A percentile compares a stretch with the other conserved stretches of the same genome.
These are phyloP conservation scores for Raphanus hybrid DNA, from an alignment of 441 rosid species.

Conservation along the genomic window DNA sequence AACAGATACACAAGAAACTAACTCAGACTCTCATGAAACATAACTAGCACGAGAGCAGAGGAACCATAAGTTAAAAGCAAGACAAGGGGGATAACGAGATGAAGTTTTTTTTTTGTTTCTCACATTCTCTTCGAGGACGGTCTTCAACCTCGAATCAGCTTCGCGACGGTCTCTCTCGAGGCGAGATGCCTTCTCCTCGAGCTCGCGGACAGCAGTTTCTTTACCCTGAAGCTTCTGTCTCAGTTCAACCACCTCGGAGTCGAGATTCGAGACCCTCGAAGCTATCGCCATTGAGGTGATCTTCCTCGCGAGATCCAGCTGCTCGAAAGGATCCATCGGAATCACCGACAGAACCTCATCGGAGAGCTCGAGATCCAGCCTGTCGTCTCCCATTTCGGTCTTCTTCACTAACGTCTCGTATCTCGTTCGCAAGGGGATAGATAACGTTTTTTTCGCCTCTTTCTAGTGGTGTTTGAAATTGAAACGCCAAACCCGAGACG, in stretches of 20 bases:
- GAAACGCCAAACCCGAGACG: constrained; percentile 29
- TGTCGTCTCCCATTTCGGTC: constrained; percentile 48
- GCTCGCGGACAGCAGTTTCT: constrained; percentile 60
- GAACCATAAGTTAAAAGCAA: background rate
- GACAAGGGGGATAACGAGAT: background rate
- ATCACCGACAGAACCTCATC: constrained; percentile 78
- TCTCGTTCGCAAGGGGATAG: background rate
- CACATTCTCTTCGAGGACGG: constrained; percentile 69
- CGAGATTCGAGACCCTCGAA: constrained; percentile 78
- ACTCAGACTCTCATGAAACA: background rate
- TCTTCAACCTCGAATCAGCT: constrained; percentile 61
- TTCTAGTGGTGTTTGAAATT: constrained; percentile 5
- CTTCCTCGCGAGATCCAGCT: constrained; percentile 93
- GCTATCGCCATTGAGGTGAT: constrained; percentile 93
- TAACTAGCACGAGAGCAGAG: too few species aligned
- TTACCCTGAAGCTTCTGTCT: constrained; percentile 59
- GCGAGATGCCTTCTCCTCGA: constrained; percentile 58
- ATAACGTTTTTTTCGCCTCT: too few species aligned
- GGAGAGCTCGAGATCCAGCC: constrained; percentile 62
- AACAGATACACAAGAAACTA: background rate
- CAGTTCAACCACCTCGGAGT: constrained; percentile 63
- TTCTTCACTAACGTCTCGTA: constrained; percentile 43
- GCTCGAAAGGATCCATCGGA: constrained; percentile 84
- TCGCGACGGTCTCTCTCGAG: constrained; percentile 58
- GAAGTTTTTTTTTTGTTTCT: constrained; percentile 8